These are phyloP conservation scores for Russula foetens DNA, from an alignment of 768 basidiomycete species.

Conservation along the genomic window DNA sequence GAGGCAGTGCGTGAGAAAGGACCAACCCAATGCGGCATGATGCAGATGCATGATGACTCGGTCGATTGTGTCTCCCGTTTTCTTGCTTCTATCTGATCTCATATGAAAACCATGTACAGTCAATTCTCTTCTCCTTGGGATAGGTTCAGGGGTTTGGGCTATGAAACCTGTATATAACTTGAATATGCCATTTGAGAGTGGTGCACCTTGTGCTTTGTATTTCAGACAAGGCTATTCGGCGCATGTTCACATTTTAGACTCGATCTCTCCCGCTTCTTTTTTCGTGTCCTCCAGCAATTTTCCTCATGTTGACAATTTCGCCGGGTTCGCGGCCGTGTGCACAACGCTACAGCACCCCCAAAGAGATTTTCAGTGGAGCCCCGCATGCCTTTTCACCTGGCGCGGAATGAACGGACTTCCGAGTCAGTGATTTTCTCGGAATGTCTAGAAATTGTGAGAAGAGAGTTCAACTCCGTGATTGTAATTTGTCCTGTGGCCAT, in stretches of 20 bases:
- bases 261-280: not conserved
- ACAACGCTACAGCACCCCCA: not conserved
- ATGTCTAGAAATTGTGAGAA: not conserved
- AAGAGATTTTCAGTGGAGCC: not conserved
- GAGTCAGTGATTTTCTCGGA: not conserved
- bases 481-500: conserved; percentile 1
- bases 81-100: not conserved
- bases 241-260: not conserved
- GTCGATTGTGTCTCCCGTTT: not conserved
- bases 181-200: not conserved
- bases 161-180: too few species aligned
- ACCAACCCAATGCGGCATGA: not conserved
- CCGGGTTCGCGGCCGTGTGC: not conserved
- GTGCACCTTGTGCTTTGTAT: not conserved
- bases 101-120: not conserved
- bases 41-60: not conserved
- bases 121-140: too few species aligned
- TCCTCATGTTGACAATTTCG: conserved; percentile 1
- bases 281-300: not conserved
- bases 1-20: conserved; percentile 10
- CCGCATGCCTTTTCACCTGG: not conserved
- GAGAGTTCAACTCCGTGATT: conserved; percentile 7
- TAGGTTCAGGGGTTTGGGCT: too few species aligned
- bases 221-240: not conserved
- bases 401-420: not conserved